phyloP scores from a whole-genome alignment of 163 green algal genomes.

The Volvox carteri region DNA sequence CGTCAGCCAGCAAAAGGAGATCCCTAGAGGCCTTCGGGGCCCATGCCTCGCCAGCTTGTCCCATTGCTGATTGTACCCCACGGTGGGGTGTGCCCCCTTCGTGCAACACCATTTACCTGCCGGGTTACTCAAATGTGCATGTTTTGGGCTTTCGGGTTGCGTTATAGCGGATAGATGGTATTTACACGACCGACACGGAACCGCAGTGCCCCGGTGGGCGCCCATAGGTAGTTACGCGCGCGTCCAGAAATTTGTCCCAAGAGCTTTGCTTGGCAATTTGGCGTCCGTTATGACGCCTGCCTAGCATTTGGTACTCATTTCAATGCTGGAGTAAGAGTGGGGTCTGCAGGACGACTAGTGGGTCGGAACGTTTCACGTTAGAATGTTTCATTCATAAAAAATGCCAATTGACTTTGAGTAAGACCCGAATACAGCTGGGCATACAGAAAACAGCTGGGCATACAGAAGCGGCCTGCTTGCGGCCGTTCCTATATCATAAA shows the following conservation, averaged over 20 bases:
- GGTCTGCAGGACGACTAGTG: too few relatives aligned
- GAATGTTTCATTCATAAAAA: not conserved
- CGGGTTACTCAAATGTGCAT: too few relatives aligned
- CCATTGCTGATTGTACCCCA: not conserved
- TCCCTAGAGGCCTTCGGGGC: not conserved
- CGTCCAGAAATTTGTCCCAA: not conserved
- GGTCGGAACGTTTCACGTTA: not conserved
- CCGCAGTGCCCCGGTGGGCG: slow-evolving; percentile 3
- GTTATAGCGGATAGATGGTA: too few relatives aligned
- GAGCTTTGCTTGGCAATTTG: not conserved
- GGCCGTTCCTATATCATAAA: not conserved
- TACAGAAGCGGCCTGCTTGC: not conserved
- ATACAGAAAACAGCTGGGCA: not conserved
- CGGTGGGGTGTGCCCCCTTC: not conserved
- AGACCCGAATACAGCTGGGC: not conserved
- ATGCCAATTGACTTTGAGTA: not conserved
- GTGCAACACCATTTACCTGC: too few relatives aligned
- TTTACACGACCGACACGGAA: slow-evolving; percentile 5
- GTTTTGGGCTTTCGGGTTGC: too few relatives aligned
- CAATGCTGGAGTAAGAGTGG: too few relatives aligned
- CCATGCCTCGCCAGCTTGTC: not conserved
- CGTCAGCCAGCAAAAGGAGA: not conserved
- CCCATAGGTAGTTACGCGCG: not conserved
- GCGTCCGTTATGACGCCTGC: too few relatives aligned
- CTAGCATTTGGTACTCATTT: too few relatives aligned